A percentile compares a stretch with the other conserved stretches of the same genome.
phyloP scores from a whole-genome alignment of 2,329 filamentous ascomycete genomes.

The Cladorrhinum sp. region DNA sequence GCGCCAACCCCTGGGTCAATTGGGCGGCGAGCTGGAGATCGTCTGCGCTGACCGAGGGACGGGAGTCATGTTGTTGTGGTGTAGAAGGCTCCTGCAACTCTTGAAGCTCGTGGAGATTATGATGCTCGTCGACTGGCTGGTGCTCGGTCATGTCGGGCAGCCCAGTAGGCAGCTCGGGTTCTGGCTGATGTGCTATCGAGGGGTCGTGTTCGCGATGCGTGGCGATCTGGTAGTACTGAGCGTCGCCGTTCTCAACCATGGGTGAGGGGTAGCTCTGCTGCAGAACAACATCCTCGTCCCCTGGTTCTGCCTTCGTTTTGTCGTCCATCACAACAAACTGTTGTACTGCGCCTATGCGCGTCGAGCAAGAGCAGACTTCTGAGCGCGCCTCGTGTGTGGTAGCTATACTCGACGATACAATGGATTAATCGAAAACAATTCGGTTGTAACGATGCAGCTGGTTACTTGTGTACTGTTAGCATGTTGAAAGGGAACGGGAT shows the following conservation, averaged over 20 bases:
- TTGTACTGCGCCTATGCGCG: not conserved
- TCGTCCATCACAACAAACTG: constrained; percentile 26
- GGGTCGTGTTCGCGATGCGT: constrained; percentile 25
- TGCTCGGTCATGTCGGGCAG: constrained; percentile 16
- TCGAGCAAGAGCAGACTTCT: not conserved
- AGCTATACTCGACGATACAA: not conserved
- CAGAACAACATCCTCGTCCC: constrained; percentile 36
- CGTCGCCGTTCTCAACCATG: constrained; percentile 42
- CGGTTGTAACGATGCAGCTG: not conserved
- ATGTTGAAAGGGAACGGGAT: not conserved
- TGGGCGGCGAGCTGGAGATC: constrained; percentile 59
- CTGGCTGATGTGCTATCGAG: constrained; percentile 24
- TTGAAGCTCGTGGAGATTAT: constrained; percentile 29
- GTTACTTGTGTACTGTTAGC: constrained; percentile 1
- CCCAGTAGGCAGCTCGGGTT: constrained; percentile 29
- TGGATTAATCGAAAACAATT: not conserved
- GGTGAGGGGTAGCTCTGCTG: constrained; percentile 45
- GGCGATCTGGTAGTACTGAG: constrained; percentile 44
- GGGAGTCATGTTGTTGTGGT: constrained; percentile 37
- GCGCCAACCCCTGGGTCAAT: constrained; percentile 54
- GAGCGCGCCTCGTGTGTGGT: not conserved
- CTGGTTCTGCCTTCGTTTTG: constrained; percentile 34
- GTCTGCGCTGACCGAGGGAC: constrained; percentile 45
- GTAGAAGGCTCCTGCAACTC: constrained; percentile 34
- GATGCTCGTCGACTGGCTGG: constrained; percentile 23